phyloP scores from a whole-genome alignment of 1,284 basidiomycete genomes.

The Irpex sp. region DNA sequence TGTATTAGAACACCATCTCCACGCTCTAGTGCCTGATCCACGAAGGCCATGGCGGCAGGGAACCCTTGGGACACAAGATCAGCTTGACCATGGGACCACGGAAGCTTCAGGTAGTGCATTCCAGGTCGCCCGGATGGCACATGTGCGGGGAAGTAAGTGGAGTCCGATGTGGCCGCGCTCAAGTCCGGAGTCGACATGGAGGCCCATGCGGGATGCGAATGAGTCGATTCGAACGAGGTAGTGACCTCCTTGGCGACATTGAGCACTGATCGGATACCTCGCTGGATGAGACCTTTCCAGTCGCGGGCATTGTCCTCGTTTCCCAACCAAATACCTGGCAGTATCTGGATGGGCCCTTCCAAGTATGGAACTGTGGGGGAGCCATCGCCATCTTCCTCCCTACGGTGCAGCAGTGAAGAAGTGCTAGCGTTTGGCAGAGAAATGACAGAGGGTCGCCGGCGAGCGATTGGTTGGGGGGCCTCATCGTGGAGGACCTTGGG shows the following conservation, averaged over 20 bases:
- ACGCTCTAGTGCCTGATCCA: constrained; percentile 71
- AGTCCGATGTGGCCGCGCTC: constrained; percentile 31
- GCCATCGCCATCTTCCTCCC: constrained; percentile 49
- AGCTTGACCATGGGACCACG: constrained; percentile 92
- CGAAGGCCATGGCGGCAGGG: constrained; percentile 75
- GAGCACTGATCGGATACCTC: constrained; percentile 79
- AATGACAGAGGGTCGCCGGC: constrained; percentile 59
- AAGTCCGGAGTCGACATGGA: constrained; percentile 70
- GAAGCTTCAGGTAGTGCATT: constrained; percentile 89
- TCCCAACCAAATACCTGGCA: constrained; percentile 90
- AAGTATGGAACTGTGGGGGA: constrained; percentile 69
- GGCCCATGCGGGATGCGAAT: constrained; percentile 46
- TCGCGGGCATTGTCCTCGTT: constrained; percentile 92
- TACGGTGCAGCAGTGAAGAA: constrained; percentile 52
- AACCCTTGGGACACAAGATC: constrained; percentile 82
- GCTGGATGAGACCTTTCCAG: constrained; percentile 65
- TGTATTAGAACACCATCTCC: constrained; percentile 85
- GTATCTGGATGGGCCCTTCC: constrained; percentile 84
- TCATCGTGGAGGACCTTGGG: constrained; percentile 24
- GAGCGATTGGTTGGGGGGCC: constrained; percentile 22
- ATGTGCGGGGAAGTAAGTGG: constrained; percentile 64
- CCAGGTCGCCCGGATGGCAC: constrained; percentile 63
- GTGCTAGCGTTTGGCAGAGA: constrained; percentile 54
- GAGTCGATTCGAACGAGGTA: constrained; percentile 63
- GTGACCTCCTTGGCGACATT: constrained; percentile 95